Base-by-base conservation (phyloP, 2,329 filamentous ascomycete species). In the Fusarium pseudonygamai region DNA sequence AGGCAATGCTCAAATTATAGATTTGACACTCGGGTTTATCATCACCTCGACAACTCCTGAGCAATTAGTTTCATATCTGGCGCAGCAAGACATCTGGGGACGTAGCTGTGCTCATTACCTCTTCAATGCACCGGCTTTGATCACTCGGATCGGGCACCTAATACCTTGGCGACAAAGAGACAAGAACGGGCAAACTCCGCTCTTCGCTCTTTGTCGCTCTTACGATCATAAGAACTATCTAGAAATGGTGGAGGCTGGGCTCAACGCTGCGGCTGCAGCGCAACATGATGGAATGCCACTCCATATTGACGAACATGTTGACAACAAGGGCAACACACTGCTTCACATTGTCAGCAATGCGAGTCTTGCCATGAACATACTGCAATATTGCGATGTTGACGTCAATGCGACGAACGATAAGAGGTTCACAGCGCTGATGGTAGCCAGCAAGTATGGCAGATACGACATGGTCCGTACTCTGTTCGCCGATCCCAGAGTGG, bases 361-460 rank as follows among this genome's bases (percentile, higher is more conserved):
- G 14, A 88, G 91, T 62, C 87, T 98, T 53, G 93, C 94, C 5
- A 80, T 91, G 60, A 89, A 90, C 67, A 92, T 98, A 45, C 85
- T 99, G 40, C 89, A 93, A 63, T 89, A 92, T 67, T 97, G 95
- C 82, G 96, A 99, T 75, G 93, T 95, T n/a, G 95, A 99, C 79
- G 93, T 96, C 62, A 99, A 99, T 82, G 95, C 96, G 14, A 93
- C 92, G 14, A 99, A 99, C 79, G 95, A 98, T 77, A 97, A 94
- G 83, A 92, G 90, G 53, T 98, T 99, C 79, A 99, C 97, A 0
- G 92, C 96, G 4, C 86, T 99, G 64, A 99, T 99, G 96, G 93
- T 99, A 71, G 96, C 96, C 13, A 98, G 96, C 87, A 99, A 99
- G 81, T 99, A 98, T 79, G 96, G 96, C 39, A 90, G 96, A 71